phyloP scores from a whole-genome alignment of 192 early-diverging fungal species.

The Spinellus fusiger region DNA sequence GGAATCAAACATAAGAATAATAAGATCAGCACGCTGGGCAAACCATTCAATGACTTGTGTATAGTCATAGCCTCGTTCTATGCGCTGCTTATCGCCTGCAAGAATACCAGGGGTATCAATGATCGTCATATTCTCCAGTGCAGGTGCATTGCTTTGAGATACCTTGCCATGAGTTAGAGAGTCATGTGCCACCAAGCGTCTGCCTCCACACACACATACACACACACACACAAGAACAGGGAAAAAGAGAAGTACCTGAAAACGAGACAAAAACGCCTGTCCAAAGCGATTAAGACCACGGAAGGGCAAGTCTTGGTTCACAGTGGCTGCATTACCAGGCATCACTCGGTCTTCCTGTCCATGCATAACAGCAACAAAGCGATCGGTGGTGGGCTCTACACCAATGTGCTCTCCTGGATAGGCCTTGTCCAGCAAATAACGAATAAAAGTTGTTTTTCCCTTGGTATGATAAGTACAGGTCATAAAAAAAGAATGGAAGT shows the following conservation, averaged over 20 bases:
- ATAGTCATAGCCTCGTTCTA: slow-evolving; percentile 74
- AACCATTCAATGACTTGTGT: slow-evolving; percentile 78
- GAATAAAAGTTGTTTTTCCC: slow-evolving; percentile 81
- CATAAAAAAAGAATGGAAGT: background rate
- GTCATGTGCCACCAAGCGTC: background rate
- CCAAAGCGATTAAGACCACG: slow-evolving; percentile 69
- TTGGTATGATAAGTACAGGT: background rate
- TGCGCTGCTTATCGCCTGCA: slow-evolving; percentile 73
- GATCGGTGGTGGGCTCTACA: slow-evolving; percentile 75
- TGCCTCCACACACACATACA: background rate
- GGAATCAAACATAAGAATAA: slow-evolving; percentile 77
- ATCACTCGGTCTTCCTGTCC: slow-evolving; percentile 68
- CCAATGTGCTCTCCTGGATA: slow-evolving; percentile 79
- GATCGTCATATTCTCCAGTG: slow-evolving; percentile 72
- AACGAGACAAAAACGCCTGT: slow-evolving; percentile 69
- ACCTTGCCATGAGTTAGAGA: slow-evolving; percentile 37
- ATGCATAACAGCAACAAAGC: slow-evolving; percentile 78
- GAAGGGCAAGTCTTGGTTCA: slow-evolving; percentile 71
- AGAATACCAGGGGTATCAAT: slow-evolving; percentile 84
- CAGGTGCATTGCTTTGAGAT: slow-evolving; percentile 66
- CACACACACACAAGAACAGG: background rate
- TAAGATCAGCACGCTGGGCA: slow-evolving; percentile 75
- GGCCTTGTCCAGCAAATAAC: slow-evolving; percentile 65
- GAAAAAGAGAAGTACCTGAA: slow-evolving; percentile 49
- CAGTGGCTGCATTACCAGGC: slow-evolving; percentile 78